Evolutionary conservation across 2,329 filamentous ascomycete species (phyloP), one percentile per base, ranked within the genome.

Genomic region (Rhinocladiella similis): DNA sequence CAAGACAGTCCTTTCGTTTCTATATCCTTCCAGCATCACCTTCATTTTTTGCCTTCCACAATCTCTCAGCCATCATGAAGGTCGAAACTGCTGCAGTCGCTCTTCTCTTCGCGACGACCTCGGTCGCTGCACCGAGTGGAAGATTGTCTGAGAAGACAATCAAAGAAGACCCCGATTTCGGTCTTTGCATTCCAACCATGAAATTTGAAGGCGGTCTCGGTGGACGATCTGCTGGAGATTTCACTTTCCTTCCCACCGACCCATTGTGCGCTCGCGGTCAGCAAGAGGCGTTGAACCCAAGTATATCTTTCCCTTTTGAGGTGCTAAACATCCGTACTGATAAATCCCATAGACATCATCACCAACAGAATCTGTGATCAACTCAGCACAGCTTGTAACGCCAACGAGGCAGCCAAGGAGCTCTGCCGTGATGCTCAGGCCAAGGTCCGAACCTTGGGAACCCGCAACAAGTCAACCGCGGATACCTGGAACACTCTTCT

Each of bases 361-460:
- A 87, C 84, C 69, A 88, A 87, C 78, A 81, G 84, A 59, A 84
- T 89, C 70, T 85, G 83, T 72, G 85, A 89, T 71, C 84, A 88
- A 74, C 78, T 89, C 56, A 79, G 72, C 67, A 88, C 87, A 72
- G 83, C 85, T 36, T 89, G 86, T 73, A 74, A 76, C 38, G 85
- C 85, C 51, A 85, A 84, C 67, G 77, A 74, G 22, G 84, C 82
- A 3, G 86, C 84, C 52, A 77, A 81, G 62, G 68, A 77, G 12
- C 76, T 78, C 4, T 86, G 82, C 70, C 64, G 70, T 48, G 70
- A 72, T 20, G 84, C 83, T 2, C 75, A 85, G 72, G 74, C 79
- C 1, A 67, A 77, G 69, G 79, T 86, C 47, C 57, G 73, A 64
- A 77, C 77, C 36, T 64, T 72, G 22, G 73, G 73, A 1, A 72